These are phyloP conservation scores for Vigna hirtella DNA, from an alignment of 306 rosid genomes.

Conservation along the genomic window DNA sequence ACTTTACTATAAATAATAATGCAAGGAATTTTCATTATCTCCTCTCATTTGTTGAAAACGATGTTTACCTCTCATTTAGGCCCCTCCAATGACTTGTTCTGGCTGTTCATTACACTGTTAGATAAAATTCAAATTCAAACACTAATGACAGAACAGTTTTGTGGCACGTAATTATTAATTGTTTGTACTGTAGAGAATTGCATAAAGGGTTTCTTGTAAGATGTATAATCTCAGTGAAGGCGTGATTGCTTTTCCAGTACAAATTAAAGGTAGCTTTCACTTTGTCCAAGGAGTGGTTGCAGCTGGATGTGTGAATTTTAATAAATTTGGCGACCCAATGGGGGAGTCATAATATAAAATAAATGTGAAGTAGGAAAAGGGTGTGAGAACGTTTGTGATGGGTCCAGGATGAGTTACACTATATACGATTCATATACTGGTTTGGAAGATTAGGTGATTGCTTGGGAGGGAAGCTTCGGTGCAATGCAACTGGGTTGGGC, in stretches of 20 bases:
- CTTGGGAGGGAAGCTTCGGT: conserved; percentile 49
- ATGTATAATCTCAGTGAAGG: conserved; percentile 1
- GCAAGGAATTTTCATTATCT: conserved; percentile 27
- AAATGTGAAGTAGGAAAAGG: not conserved
- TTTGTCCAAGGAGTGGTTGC: conserved; percentile 49
- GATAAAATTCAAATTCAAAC: not conserved
- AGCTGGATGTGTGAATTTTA: conserved; percentile 24
- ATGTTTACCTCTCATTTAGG: not conserved
- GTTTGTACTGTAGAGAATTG: not conserved
- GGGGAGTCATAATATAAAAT: not conserved
- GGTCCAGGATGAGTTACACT: not conserved
- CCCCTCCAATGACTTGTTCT: not conserved
- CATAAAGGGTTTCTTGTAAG: not conserved
- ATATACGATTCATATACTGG: not conserved
- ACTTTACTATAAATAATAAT: conserved; percentile 41
- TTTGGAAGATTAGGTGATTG: conserved; percentile 16
- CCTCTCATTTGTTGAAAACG: not conserved
- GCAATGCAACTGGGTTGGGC: not conserved
- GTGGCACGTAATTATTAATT: not conserved
- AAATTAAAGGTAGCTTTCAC: conserved; percentile 46
- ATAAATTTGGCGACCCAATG: conserved; percentile 2
- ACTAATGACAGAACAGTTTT: not conserved
- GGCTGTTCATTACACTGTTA: not conserved
- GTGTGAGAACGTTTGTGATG: not conserved
- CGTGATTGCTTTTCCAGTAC: conserved; percentile 33